phyloP scores from a whole-genome alignment of 306 rosid species.

The Glycine soja region DNA sequence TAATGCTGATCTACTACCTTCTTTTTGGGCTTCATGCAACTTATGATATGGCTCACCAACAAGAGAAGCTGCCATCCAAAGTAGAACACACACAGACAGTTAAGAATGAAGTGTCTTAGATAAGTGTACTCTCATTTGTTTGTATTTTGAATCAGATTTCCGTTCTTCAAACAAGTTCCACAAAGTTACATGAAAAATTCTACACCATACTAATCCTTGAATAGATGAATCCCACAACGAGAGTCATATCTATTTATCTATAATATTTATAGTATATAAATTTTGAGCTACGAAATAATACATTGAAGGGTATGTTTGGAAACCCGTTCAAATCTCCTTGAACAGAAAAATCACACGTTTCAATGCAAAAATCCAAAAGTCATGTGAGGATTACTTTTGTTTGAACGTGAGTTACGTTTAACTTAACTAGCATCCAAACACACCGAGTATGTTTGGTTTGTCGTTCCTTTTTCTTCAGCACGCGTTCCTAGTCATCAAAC shows the following conservation, averaged over 20 bases:
- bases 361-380: too few species aligned
- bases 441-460: too few species aligned
- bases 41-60: slow-evolving; percentile 76
- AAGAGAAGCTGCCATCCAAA: slow-evolving; percentile 47
- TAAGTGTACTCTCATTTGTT: background rate
- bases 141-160: background rate
- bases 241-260: background rate
- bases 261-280: too few species aligned
- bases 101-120: slow-evolving; percentile 53
- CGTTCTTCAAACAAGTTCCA: background rate
- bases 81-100: slow-evolving; percentile 34
- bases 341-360: too few species aligned
- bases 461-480: too few species aligned
- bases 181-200: slow-evolving; percentile 1
- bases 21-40: slow-evolving; percentile 85
- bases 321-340: too few species aligned
- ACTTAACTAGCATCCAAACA: too few species aligned
- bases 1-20: slow-evolving; percentile 70
- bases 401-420: too few species aligned
- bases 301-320: too few species aligned
- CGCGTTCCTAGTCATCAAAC: too few species aligned
- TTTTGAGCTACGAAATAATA: too few species aligned
- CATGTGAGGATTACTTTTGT: too few species aligned
- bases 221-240: background rate
- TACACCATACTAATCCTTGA: background rate